Conservation (phyloP, 2,329 filamentous ascomycete genomes). For the Fusarium hainanense region DNA sequence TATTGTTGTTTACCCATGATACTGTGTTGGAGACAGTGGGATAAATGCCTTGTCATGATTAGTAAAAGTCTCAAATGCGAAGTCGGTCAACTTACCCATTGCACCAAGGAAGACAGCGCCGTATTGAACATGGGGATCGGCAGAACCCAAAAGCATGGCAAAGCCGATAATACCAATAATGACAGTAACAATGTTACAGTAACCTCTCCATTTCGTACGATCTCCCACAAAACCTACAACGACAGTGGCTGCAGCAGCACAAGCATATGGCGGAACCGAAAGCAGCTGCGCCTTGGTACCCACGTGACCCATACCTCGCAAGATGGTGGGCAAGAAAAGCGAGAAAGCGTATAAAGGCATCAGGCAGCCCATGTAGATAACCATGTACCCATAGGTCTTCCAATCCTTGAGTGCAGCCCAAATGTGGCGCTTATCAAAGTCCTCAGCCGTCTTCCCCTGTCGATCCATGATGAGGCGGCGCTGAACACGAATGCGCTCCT, state of each 20-base stretch:
- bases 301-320: slow-evolving; percentile 50
- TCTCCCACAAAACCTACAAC: slow-evolving; percentile 73
- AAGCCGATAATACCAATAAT: slow-evolving; percentile 74
- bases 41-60: slow-evolving; percentile 69
- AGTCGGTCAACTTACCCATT: slow-evolving; percentile 9
- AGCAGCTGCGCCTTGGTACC: slow-evolving; percentile 64
- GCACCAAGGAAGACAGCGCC: slow-evolving; percentile 77
- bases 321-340: slow-evolving; percentile 69
- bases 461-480: slow-evolving; percentile 74
- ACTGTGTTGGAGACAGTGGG: slow-evolving; percentile 77
- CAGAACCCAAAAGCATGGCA: slow-evolving; percentile 69
- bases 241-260: slow-evolving; percentile 72
- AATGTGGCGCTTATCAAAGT: slow-evolving; percentile 77
- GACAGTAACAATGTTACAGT: slow-evolving; percentile 74
- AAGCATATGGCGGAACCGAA: slow-evolving; percentile 69
- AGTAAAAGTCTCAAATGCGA: fast-evolving
- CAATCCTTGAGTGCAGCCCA: slow-evolving; percentile 78
- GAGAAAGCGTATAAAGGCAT: slow-evolving; percentile 64
- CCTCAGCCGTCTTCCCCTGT: slow-evolving; percentile 74
- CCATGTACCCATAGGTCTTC: slow-evolving; percentile 72
- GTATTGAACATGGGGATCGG: slow-evolving; percentile 69
- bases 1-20: slow-evolving; percentile 77
- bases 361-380: slow-evolving; percentile 61
- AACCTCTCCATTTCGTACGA: slow-evolving; percentile 69
- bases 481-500: slow-evolving; percentile 75